A percentile compares a stretch with the other conserved stretches of the same genome.
Evolutionary conservation across 305 asterid genomes (phyloP).

Genomic region (Stenogyne calaminthoides): DNA sequence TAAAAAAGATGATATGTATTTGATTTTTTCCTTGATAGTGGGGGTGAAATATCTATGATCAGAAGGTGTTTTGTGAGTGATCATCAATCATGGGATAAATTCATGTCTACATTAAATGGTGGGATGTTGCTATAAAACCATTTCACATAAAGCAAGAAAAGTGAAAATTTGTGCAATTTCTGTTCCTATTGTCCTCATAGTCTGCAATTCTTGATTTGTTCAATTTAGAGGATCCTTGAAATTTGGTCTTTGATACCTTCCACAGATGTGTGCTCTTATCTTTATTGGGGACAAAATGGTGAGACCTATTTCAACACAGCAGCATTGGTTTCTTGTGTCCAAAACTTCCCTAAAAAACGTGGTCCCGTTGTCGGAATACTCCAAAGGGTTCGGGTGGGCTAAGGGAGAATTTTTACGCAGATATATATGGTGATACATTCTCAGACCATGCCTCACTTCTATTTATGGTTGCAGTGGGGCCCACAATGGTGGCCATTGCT

Average conservation of each 20-base stretch:
- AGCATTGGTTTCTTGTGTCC: slow-evolving; percentile 84
- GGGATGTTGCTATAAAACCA: neutral
- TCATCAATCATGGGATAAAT: neutral
- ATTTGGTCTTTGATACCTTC: neutral
- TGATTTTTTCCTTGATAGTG: neutral
- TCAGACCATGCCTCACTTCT: slow-evolving; percentile 74
- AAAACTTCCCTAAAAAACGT: slow-evolving; percentile 86
- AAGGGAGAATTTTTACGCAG: slow-evolving; percentile 87
- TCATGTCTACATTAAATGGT: slow-evolving; percentile 5
- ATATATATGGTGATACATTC: slow-evolving; percentile 64
- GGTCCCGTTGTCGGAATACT: slow-evolving; percentile 95
- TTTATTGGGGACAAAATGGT: slow-evolving; percentile 88
- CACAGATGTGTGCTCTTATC: slow-evolving; percentile 86
- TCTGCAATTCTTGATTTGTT: neutral
- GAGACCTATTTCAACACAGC: slow-evolving; percentile 96
- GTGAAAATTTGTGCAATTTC: neutral
- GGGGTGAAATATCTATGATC: slow-evolving; percentile 13
- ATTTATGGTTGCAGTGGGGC: slow-evolving; percentile 87
- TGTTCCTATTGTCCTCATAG: neutral
- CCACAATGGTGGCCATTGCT: slow-evolving; percentile 65
- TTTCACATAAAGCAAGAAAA: slow-evolving; percentile 3
- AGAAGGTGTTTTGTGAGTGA: neutral
- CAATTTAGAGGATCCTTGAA: neutral
- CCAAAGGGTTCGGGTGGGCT: slow-evolving; percentile 91
- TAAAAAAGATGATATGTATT: neutral